Percentiles rank a stretch among this genome's conserved stretches.
Conservation (phyloP, 208 protist genomes). For the Crithidia fasciculata region DNA sequence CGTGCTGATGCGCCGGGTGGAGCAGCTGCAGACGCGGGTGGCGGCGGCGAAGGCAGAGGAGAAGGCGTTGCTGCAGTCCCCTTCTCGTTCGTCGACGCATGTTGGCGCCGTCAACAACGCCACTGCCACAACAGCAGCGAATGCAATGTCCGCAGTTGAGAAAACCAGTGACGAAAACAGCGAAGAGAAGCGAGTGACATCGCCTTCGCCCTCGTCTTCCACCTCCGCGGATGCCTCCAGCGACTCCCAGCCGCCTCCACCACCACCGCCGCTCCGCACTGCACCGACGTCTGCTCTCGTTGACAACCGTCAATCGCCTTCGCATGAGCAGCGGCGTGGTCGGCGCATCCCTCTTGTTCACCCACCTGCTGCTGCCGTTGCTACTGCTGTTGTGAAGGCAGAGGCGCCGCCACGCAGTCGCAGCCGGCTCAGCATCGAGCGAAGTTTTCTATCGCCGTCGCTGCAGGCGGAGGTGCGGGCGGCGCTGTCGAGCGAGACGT, state of each 20-base stretch:
- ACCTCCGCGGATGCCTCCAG: conserved; percentile 1
- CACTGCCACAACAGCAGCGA: not conserved
- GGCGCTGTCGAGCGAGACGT: conserved; percentile 17
- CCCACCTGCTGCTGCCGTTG: not conserved
- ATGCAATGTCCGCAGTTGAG: too few relatives aligned
- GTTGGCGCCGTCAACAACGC: not conserved
- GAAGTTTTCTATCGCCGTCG: conserved; percentile 21
- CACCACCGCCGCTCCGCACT: conserved; percentile 1
- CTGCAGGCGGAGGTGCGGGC: conserved; percentile 22
- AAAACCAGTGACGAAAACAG: too few relatives aligned
- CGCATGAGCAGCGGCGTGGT: conserved; percentile 10
- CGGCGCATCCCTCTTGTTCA: conserved; percentile 13
- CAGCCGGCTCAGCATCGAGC: conserved; percentile 15
- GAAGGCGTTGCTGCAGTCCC: conserved; percentile 12
- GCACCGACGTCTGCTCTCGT: not conserved
- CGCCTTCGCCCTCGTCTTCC: not conserved
- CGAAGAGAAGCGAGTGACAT: too few relatives aligned
- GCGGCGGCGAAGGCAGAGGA: conserved; percentile 24
- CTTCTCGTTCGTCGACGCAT: not conserved
- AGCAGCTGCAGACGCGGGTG: conserved; percentile 29
- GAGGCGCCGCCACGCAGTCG: conserved; percentile 4
- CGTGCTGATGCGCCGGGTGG: conserved; percentile 22
- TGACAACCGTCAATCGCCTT: not conserved
- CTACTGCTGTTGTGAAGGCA: not conserved
- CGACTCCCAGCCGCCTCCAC: not conserved